phyloP scores from a whole-genome alignment of 2,329 filamentous ascomycete genomes.

The Sclerotinia borealis region DNA sequence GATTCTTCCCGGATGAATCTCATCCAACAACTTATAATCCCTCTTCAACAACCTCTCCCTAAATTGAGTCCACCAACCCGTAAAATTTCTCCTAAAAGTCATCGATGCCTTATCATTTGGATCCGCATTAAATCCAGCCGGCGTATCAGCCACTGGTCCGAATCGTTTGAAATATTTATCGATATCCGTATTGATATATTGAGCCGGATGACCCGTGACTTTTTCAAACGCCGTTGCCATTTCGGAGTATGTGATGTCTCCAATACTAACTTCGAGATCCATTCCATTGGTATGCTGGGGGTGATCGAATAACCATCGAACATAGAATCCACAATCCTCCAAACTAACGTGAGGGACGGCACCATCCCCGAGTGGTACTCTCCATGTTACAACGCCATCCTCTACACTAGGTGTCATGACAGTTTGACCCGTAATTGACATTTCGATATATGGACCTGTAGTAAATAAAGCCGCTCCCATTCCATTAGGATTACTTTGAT shows the following conservation, averaged over 20 bases:
- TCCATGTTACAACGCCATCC: slow-evolving; percentile 38
- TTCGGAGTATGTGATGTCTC: slow-evolving; percentile 36
- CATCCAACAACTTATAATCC: slow-evolving; percentile 45
- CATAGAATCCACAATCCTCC: slow-evolving; percentile 43
- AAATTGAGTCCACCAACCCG: slow-evolving; percentile 45
- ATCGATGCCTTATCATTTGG: slow-evolving; percentile 34
- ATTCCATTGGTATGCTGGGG: slow-evolving; percentile 38
- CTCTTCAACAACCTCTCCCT: slow-evolving; percentile 38
- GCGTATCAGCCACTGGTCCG: slow-evolving; percentile 19
- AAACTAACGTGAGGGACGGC: slow-evolving; percentile 39
- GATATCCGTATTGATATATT: slow-evolving; percentile 35
- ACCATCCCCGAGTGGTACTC: slow-evolving; percentile 37
- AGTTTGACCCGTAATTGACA: slow-evolving; percentile 35
- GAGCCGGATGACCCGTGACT: slow-evolving; percentile 39
- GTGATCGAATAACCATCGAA: slow-evolving; percentile 44
- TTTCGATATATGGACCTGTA: slow-evolving; percentile 43
- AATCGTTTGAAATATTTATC: slow-evolving; percentile 32
- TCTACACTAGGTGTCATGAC: slow-evolving; percentile 38
- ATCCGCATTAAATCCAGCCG: slow-evolving; percentile 35
- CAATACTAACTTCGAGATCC: slow-evolving; percentile 41
- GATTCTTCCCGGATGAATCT: slow-evolving; percentile 45
- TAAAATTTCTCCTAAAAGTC: slow-evolving; percentile 43
- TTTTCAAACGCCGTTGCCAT: slow-evolving; percentile 38
- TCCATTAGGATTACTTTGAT: slow-evolving; percentile 29
- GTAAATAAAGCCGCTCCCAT: slow-evolving; percentile 38